Evolutionary conservation across 345 rosid genomes (phyloP), one percentile per base, ranked within the genome.

Genomic region (Luvunga scandens): DNA sequence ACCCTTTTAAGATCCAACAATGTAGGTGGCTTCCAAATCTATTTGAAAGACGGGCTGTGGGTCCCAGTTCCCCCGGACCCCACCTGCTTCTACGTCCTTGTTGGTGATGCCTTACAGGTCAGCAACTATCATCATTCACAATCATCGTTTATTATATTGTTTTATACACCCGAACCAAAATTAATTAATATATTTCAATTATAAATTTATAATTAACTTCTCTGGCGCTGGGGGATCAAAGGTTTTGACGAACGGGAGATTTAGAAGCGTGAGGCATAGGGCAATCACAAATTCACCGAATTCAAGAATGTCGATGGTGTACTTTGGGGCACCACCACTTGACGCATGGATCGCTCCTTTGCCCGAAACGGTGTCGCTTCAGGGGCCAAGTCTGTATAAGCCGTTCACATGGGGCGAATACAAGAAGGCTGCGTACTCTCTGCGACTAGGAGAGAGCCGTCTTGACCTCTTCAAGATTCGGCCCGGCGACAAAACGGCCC

Each of bases 1-100:
- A 94, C 99, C 75, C 72, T 96, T 64, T 64, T 96, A 45, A 75
- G 95, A 86, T 96, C 99, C 78, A 96, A 96, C 93, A 97, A 91
- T 33, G 99, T 90, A 7, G 89, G 82, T 66, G 99, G 99, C 79
- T 96, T 96, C 62, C 92, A 96, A 80, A 89, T 96, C 72, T 83
- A 84, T 79, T 64, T 88, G 67, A 83, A 65, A 18, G 93, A 88
- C 34, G 93, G 92, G 2, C 70, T 86, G 7, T 96, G 98, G 98
- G 86, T 91, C 81, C 92, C 98, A 0, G 88, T 92, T 16, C 89
- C 94, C 0, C 95, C 99, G 9, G 97, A 92, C 78, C 95, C 98
- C 76, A 75, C 86, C 5, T 86, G 86, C 45, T 91, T 96, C 83
- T 92, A 85, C 77, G 97, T 94, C 18, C 85, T 92, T 77, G 91